Conservation (phyloP, 1,284 basidiomycete species). For the Cryptococcus deneoformans region DNA sequence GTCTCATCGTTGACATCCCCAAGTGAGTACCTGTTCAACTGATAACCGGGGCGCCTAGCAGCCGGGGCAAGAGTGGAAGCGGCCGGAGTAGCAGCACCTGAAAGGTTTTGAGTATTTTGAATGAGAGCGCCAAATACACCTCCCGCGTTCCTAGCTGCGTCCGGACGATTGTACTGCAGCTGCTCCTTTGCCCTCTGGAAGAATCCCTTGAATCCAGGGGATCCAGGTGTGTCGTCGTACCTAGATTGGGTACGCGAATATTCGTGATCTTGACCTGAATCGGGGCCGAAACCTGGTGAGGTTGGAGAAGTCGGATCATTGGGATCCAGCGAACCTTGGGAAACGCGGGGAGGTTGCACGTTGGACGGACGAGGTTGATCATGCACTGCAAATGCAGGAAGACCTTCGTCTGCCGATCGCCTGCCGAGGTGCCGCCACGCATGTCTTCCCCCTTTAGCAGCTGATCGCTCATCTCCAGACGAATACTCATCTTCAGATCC, state of each 20-base stretch:
- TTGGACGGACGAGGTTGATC: conserved; percentile 11
- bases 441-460: conserved; percentile 1
- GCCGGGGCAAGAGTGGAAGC: conserved; percentile 61
- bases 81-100: conserved; percentile 60
- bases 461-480: conserved; percentile 16
- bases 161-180: conserved; percentile 49
- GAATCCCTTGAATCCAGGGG: conserved; percentile 9
- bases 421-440: conserved; percentile 7
- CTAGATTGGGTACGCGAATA: not conserved
- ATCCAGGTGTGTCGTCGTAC: not conserved
- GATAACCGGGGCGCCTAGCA: conserved; percentile 65
- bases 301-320: conserved; percentile 1
- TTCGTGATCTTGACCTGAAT: not conserved
- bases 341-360: not conserved
- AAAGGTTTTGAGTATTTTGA: conserved; percentile 64
- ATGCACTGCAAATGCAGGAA: conserved; percentile 7
- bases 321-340: conserved; percentile 1
- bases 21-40: conserved; percentile 58
- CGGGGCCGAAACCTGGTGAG: not conserved
- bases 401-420: conserved; percentile 4
- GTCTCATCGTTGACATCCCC: conserved; percentile 10
- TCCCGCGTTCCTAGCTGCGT: conserved; percentile 57
- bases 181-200: conserved; percentile 20
- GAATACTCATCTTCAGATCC: conserved; percentile 27
- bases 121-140: conserved; percentile 73